A percentile compares a stretch with the other conserved stretches of the same genome.
phyloP scores from a whole-genome alignment of 176 grass and related monocot species.

The Eleusine indica region DNA sequence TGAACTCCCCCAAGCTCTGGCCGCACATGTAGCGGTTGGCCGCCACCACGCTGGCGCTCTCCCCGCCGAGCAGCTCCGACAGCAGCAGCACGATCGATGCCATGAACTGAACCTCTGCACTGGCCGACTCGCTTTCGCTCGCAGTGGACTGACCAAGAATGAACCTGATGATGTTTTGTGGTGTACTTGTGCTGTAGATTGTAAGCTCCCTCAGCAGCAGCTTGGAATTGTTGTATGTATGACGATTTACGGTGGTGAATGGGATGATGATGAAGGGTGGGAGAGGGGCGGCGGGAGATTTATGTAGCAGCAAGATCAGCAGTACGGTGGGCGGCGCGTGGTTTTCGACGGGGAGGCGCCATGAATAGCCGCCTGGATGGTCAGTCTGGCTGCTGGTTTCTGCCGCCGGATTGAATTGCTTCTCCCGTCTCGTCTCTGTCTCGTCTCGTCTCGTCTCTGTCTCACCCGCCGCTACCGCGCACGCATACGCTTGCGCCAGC shows the following conservation, averaged over 20 bases:
- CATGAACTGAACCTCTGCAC: not conserved
- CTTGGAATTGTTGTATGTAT: not conserved
- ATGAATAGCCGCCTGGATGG: slow-evolving; percentile 28
- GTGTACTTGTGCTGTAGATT: not conserved
- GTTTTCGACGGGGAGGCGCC: slow-evolving; percentile 25
- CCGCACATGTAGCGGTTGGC: slow-evolving; percentile 51
- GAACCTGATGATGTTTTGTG: not conserved
- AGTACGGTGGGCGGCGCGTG: slow-evolving; percentile 15
- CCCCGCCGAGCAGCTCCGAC: slow-evolving; percentile 54
- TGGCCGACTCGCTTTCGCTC: not conserved
- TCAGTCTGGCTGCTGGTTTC: not conserved
- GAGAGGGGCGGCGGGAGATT: not conserved
- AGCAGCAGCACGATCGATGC: slow-evolving; percentile 55
- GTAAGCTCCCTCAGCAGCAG: not conserved
- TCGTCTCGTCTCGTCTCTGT: not conserved
- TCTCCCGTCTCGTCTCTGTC: not conserved
- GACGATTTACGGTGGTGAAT: not conserved
- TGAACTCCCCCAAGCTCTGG: slow-evolving; percentile 38
- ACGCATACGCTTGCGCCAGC: not conserved
- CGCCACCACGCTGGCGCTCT: slow-evolving; percentile 42
- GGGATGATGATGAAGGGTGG: not conserved
- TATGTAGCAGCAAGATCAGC: not conserved
- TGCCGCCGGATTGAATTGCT: not conserved
- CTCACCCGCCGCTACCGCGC: not conserved
- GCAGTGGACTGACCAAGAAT: not conserved